Conservation (phyloP, 345 rosid genomes). For the Diplotaxis tenuifolia region DNA sequence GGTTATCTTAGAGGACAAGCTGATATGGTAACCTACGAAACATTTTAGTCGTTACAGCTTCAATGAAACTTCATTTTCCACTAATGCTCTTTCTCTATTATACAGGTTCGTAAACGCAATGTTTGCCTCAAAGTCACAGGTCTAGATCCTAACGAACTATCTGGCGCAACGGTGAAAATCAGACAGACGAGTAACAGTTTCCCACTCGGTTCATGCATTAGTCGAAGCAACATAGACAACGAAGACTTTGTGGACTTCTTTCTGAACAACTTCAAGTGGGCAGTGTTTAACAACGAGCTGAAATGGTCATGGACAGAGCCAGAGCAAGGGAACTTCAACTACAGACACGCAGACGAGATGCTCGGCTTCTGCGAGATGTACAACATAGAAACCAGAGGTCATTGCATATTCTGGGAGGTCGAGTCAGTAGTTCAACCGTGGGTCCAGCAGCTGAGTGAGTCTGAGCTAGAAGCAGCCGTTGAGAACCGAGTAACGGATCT, state of each 20-base stretch:
- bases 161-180: conserved; percentile 57
- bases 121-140: conserved; percentile 66
- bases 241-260: conserved; percentile 85
- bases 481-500: conserved; percentile 70
- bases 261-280: conserved; percentile 80
- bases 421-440: conserved; percentile 73
- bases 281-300: conserved; percentile 89
- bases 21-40: conserved; percentile 51
- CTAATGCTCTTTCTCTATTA: conserved; percentile 16
- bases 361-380: conserved; percentile 60
- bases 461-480: conserved; percentile 57
- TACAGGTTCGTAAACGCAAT: conserved; percentile 83
- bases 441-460: conserved; percentile 59
- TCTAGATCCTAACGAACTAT: conserved; percentile 35
- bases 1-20: conserved; percentile 54
- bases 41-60: conserved; percentile 4
- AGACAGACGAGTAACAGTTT: conserved; percentile 69
- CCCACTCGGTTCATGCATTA: conserved; percentile 85
- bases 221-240: conserved; percentile 76
- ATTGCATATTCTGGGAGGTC: conserved; percentile 98
- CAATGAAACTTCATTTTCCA: not conserved
- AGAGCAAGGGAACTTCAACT: conserved; percentile 70
- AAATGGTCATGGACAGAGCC: conserved; percentile 99
- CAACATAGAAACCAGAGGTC: conserved; percentile 68
- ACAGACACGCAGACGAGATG: conserved; percentile 87